Percentiles rank a stretch among this genome's conserved stretches.
Conservation (phyloP, 1,284 basidiomycete genomes). For the Lignosus rhinocerotis region DNA sequence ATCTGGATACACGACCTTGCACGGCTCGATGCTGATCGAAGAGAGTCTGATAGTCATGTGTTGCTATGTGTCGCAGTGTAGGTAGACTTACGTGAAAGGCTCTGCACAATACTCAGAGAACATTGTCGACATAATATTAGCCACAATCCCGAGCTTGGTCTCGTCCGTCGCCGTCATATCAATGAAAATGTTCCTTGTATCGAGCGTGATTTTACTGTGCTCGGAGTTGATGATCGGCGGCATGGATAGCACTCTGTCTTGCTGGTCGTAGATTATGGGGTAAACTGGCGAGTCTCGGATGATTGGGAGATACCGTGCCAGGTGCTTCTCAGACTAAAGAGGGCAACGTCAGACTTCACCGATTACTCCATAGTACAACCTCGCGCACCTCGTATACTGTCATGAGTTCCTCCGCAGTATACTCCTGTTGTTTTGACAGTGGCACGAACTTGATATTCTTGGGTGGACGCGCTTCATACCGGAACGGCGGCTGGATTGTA, state of each 20-base stretch:
- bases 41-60: not conserved
- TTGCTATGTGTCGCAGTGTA: not conserved
- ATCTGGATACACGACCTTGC: conserved; percentile 78
- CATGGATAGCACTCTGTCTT: conserved; percentile 90
- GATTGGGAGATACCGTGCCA: conserved; percentile 88
- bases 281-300: conserved; percentile 95
- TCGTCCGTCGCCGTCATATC: conserved; percentile 98
- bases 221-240: conserved; percentile 99
- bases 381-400: conserved; percentile 78
- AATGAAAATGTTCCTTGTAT: conserved; percentile 95
- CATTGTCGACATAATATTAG: conserved; percentile 95
- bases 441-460: conserved; percentile 90
- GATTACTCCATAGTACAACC: not conserved
- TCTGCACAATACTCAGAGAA: conserved; percentile 95
- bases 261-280: conserved; percentile 94
- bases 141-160: conserved; percentile 94
- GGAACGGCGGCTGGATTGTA: conserved; percentile 84
- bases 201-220: conserved; percentile 94
- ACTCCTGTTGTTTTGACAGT: conserved; percentile 73
- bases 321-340: conserved; percentile 86
- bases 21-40: conserved; percentile 81
- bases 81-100: conserved; percentile 77
- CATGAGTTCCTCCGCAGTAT: conserved; percentile 87
- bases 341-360: not conserved
- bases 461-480: conserved; percentile 89